A percentile compares a stretch with the other conserved stretches of the same genome.
Evolutionary conservation across 805 yeast species (phyloP).

Genomic region (Grigorovia yakushimaensis): DNA sequence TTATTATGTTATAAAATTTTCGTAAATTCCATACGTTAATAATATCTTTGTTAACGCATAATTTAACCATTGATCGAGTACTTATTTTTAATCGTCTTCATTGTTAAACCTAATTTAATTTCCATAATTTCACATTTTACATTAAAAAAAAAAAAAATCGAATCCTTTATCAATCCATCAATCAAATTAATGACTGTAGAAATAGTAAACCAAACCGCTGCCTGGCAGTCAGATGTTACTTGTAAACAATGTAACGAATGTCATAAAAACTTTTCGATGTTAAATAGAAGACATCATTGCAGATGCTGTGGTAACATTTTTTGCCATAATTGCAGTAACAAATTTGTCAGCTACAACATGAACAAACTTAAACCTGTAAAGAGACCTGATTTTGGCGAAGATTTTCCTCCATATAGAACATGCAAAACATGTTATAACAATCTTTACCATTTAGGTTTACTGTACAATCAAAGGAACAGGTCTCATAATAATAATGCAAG

Average conservation of each 20-base stretch:
- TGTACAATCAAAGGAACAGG: constrained; percentile 4
- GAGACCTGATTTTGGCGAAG: constrained; percentile 10
- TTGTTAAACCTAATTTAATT: not conserved
- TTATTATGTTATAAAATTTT: not conserved
- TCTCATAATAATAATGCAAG: constrained; percentile 3
- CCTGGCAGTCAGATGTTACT: constrained; percentile 26
- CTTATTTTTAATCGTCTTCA: no score
- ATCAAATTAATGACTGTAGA: not conserved
- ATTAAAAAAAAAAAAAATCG: not conserved
- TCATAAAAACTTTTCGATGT: constrained; percentile 34
- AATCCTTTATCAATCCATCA: not conserved
- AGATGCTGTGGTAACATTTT: constrained; percentile 59
- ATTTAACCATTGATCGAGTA: not conserved
- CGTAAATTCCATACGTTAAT: not conserved
- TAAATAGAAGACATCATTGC: constrained; percentile 59
- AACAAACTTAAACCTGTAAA: constrained; percentile 20
- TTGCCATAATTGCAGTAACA: constrained; percentile 33
- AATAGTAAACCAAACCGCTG: constrained; percentile 13
- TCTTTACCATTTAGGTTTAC: constrained; percentile 22
- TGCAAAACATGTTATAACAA: constrained; percentile 24
- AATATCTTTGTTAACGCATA: not conserved
- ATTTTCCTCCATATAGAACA: constrained; percentile 6
- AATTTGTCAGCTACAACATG: constrained; percentile 22
- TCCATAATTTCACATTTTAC: not conserved
- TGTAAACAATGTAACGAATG: constrained; percentile 39